Conservation (phyloP, 2,329 filamentous ascomycete genomes). For the Aureobasidium vineae region DNA sequence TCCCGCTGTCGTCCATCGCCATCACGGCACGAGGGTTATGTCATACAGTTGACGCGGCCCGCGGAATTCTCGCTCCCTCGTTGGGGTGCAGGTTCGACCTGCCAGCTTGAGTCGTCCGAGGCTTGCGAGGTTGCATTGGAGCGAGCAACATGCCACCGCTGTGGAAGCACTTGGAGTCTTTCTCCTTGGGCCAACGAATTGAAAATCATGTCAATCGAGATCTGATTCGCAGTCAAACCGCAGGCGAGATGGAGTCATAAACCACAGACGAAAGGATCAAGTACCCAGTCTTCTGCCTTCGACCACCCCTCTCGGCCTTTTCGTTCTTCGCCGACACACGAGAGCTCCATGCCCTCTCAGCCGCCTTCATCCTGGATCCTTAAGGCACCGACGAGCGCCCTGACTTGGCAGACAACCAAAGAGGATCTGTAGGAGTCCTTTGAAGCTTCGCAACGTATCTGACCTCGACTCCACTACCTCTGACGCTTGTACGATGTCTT, state of each 20-base stretch:
- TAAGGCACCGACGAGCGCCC: background rate
- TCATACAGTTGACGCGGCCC: constrained; percentile 23
- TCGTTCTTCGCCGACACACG: background rate
- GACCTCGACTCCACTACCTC: background rate
- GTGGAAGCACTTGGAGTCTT: background rate
- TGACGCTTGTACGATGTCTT: background rate
- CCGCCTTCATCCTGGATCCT: background rate
- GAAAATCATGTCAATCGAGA: background rate
- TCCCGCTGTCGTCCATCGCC: constrained; percentile 21
- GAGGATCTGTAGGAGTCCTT: background rate
- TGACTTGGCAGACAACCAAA: background rate
- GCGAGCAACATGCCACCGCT: background rate
- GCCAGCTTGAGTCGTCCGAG: background rate
- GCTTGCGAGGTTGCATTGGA: background rate
- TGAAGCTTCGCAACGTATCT: background rate
- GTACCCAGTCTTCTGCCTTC: constrained; percentile 17
- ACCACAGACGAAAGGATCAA: background rate
- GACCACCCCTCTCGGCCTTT: background rate
- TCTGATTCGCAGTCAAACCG: too few relatives aligned
- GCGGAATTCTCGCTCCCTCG: background rate
- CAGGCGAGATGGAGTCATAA: background rate
- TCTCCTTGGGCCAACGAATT: background rate
- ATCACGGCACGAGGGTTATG: constrained; percentile 8
- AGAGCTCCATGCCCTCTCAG: background rate
- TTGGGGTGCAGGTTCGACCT: background rate